Percentiles rank a stretch among this genome's conserved stretches.
Evolutionary conservation across 176 grass and related monocot species (phyloP).

Genomic region (Elaeis guineensis): DNA sequence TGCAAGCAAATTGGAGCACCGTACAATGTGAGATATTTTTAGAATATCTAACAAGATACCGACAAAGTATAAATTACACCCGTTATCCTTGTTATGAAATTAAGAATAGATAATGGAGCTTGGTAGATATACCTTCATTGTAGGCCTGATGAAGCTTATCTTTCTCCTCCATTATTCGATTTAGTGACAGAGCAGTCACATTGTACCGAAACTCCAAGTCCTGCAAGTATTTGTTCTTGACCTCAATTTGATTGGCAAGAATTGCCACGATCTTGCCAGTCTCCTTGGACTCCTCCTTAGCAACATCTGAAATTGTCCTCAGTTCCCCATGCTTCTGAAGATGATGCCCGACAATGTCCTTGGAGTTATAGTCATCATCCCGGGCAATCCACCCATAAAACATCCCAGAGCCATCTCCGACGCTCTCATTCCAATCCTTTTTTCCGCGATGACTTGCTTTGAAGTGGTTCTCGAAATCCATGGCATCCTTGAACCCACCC

Average conservation of each 20-base stretch:
- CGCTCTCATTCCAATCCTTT: conserved; percentile 33
- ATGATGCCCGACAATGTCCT: conserved; percentile 31
- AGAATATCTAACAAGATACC: too few species aligned
- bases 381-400: conserved; percentile 60
- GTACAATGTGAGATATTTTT: too few species aligned
- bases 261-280: conserved; percentile 35
- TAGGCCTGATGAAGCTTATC: conserved; percentile 54
- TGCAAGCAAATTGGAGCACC: too few species aligned
- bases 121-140: conserved; percentile 50
- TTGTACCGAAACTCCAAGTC: conserved; percentile 76
- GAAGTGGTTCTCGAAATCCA: conserved; percentile 57
- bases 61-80: too few species aligned
- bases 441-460: conserved; percentile 37
- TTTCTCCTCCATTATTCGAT: conserved; percentile 42
- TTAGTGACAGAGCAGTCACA: conserved; percentile 34
- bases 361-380: conserved; percentile 43
- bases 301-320: conserved; percentile 48
- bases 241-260: conserved; percentile 52
- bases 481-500: conserved; percentile 52
- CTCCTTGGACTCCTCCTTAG: conserved; percentile 31
- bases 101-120: too few species aligned
- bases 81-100: too few species aligned
- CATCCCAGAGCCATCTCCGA: conserved; percentile 15
- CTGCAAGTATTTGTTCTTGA: conserved; percentile 50
- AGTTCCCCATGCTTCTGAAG: conserved; percentile 54